Percentiles rank a stretch among this genome's conserved stretches.
These are phyloP conservation scores for Pleurotus ostreatus DNA, from an alignment of 768 basidiomycete species.

Conservation along the genomic window DNA sequence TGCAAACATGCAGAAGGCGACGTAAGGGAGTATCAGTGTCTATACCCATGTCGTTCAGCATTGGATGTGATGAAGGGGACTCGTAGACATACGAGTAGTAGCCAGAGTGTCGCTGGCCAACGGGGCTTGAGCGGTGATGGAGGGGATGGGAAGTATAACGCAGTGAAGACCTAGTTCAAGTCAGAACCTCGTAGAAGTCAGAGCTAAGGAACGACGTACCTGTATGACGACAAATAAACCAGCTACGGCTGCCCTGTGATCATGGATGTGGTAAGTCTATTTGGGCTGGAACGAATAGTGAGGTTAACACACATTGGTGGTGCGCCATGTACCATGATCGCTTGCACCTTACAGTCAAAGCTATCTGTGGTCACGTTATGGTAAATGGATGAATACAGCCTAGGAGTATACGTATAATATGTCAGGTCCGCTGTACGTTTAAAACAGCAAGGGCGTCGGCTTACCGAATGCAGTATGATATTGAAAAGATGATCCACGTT, in stretches of 20 bases:
- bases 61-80: not conserved
- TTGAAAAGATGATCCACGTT: conserved; percentile 53
- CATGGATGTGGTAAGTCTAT: not conserved
- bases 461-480: conserved; percentile 48
- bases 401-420: conserved; percentile 3
- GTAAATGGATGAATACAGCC: conserved; percentile 12
- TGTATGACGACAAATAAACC: conserved; percentile 38
- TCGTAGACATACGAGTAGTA: conserved; percentile 12
- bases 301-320: conserved; percentile 43
- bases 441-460: conserved; percentile 16
- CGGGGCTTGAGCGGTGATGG: conserved; percentile 2
- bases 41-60: conserved; percentile 7
- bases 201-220: conserved; percentile 17
- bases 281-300: conserved; percentile 1
- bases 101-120: conserved; percentile 8
- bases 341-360: conserved; percentile 45
- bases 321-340: conserved; percentile 48
- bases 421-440: not conserved
- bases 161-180: not conserved
- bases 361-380: conserved; percentile 18
- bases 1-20: conserved; percentile 39
- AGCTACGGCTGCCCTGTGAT: conserved; percentile 35
- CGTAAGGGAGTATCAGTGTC: conserved; percentile 26
- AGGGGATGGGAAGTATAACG: not conserved
- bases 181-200: not conserved